phyloP scores from a whole-genome alignment of 164 flowering plant genomes.

The Sedum album region DNA sequence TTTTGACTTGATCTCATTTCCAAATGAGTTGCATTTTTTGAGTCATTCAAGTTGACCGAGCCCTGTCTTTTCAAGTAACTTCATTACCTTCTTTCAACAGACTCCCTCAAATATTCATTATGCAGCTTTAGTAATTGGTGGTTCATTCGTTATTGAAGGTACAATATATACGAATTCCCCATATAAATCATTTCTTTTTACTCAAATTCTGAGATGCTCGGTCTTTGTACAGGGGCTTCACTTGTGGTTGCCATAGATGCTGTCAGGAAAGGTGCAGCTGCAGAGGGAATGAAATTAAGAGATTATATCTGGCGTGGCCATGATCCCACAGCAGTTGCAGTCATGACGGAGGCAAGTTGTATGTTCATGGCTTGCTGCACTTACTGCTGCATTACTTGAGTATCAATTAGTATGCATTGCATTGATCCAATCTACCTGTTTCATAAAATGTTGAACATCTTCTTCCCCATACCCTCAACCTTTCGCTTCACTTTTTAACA shows the following conservation, averaged over 20 bases:
- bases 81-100: constrained; percentile 20
- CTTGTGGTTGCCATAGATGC: constrained; percentile 91
- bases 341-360: constrained; percentile 91
- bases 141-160: constrained; percentile 94
- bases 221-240: constrained; percentile 66
- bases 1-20: not conserved
- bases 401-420: not conserved
- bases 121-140: constrained; percentile 94
- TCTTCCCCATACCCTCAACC: not conserved
- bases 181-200: constrained; percentile 1
- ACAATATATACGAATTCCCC: constrained; percentile 6
- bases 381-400: not conserved
- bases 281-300: constrained; percentile 84
- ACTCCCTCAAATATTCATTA: constrained; percentile 66
- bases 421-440: too few relatives aligned
- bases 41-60: not conserved
- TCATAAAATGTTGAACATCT: too few relatives aligned
- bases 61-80: not conserved
- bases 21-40: not conserved
- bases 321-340: constrained; percentile 99
- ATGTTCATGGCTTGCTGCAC: not conserved
- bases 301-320: constrained; percentile 99
- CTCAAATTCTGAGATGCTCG: constrained; percentile 1
- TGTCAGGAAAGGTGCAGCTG: constrained; percentile 94
- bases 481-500: not conserved